phyloP scores from a whole-genome alignment of 2,329 filamentous ascomycete genomes.

The Phialophora chinensis region DNA sequence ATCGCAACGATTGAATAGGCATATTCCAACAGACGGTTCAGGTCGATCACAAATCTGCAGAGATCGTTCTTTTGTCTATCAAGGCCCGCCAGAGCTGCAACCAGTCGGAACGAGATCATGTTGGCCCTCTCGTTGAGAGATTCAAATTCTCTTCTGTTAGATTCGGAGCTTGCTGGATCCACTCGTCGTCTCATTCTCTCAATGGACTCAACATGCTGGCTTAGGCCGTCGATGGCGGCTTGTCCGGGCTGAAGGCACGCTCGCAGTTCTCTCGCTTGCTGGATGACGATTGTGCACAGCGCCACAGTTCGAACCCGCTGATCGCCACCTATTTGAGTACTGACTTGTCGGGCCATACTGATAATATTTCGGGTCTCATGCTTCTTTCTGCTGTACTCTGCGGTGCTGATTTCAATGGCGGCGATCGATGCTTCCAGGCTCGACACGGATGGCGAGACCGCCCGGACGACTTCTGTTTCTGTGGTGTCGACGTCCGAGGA shows the following conservation, averaged over 20 bases:
- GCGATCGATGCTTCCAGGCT: not conserved
- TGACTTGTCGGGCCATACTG: not conserved
- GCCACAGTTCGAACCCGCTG: not conserved
- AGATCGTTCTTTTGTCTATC: not conserved
- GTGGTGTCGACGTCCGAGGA: not conserved
- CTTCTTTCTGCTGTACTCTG: not conserved
- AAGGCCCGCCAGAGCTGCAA: not conserved
- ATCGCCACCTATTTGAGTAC: not conserved
- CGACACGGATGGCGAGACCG: not conserved
- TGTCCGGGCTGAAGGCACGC: not conserved
- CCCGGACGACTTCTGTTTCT: too few species aligned
- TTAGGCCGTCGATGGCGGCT: not conserved
- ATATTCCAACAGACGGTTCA: not conserved
- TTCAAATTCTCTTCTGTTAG: not conserved
- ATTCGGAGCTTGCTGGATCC: not conserved
- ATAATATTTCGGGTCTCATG: not conserved
- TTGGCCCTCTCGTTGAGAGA: not conserved
- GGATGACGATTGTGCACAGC: not conserved
- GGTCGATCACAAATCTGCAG: not conserved
- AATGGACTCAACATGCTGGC: not conserved
- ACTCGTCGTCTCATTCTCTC: not conserved
- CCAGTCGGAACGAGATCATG: not conserved
- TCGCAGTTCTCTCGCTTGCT: not conserved
- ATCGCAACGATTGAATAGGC: not conserved
- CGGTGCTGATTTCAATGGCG: not conserved